A percentile compares a stretch with the other conserved stretches of the same genome.
phyloP scores from a whole-genome alignment of 345 rosid genomes.

The Geranium rotundifolium region DNA sequence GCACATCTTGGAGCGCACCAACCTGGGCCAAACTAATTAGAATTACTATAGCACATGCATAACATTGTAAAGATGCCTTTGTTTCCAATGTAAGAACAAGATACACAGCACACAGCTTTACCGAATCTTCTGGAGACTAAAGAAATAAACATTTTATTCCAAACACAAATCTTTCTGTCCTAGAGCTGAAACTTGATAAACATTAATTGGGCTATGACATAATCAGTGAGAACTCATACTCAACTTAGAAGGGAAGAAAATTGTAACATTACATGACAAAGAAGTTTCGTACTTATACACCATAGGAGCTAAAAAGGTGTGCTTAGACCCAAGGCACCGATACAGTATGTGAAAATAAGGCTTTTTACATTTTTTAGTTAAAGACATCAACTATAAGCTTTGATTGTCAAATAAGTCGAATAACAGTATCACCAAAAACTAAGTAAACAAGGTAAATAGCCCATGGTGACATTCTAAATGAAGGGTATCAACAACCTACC shows the following conservation, averaged over 20 bases:
- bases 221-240: not conserved
- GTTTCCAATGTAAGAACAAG: not conserved
- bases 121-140: not conserved
- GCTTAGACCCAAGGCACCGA: not conserved
- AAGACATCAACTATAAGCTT: conserved; percentile 1
- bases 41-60: conserved; percentile 7
- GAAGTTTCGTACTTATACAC: not conserved
- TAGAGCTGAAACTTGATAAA: not conserved
- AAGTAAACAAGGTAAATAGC: not conserved
- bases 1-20: conserved; percentile 97
- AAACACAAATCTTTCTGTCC: not conserved
- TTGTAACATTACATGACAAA: not conserved
- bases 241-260: not conserved
- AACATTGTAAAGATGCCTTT: conserved; percentile 9
- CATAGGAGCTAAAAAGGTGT: not conserved
- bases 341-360: not conserved
- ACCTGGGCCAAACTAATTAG: conserved; percentile 38
- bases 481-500: conserved; percentile 31
- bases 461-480: not conserved
- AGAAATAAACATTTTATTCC: not conserved
- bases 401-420: conserved; percentile 1
- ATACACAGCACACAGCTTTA: not conserved
- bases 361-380: too few relatives aligned
- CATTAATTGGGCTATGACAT: not conserved
- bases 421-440: not conserved